These are phyloP conservation scores for Bidens hawaiensis DNA, from an alignment of 140 eudicot genomes.

Conservation along the genomic window DNA sequence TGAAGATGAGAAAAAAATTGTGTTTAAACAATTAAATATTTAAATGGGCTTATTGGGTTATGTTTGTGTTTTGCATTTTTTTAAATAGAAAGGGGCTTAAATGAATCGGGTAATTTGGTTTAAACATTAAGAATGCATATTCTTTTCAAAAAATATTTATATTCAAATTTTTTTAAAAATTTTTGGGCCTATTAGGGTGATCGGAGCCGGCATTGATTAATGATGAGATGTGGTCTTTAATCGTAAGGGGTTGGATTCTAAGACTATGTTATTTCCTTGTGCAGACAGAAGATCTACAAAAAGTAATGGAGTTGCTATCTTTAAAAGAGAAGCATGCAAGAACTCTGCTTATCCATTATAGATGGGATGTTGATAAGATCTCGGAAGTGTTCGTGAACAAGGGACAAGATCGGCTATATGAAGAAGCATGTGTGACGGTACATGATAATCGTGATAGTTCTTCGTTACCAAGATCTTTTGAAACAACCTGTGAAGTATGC, in stretches of 20 bases:
- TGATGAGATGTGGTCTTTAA: no score
- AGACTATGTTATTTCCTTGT: not conserved
- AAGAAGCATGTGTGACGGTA: conserved; percentile 47
- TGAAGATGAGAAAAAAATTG: no score
- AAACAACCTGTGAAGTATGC: conserved; percentile 45
- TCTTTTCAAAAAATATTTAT: no score
- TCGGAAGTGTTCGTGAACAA: conserved; percentile 40
- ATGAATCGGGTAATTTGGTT: no score
- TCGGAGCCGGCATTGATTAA: no score
- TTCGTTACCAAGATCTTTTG: conserved; percentile 15
- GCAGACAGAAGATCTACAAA: conserved; percentile 59
- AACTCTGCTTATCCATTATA: conserved; percentile 62
- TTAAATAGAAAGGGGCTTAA: no score
- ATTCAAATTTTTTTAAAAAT: no score
- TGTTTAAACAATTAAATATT: no score
- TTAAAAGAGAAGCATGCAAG: conserved; percentile 66
- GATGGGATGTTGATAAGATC: conserved; percentile 56
- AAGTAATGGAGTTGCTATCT: conserved; percentile 62
- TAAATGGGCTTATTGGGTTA: no score
- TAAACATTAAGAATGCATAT: no score
- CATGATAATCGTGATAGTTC: conserved; percentile 13
- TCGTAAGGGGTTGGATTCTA: not conserved
- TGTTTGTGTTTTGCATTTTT: no score
- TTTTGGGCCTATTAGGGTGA: no score
- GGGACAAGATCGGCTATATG: conserved; percentile 43